Conservation (phyloP, 78 protist species). For the Pigoraptor vietnamica region DNA sequence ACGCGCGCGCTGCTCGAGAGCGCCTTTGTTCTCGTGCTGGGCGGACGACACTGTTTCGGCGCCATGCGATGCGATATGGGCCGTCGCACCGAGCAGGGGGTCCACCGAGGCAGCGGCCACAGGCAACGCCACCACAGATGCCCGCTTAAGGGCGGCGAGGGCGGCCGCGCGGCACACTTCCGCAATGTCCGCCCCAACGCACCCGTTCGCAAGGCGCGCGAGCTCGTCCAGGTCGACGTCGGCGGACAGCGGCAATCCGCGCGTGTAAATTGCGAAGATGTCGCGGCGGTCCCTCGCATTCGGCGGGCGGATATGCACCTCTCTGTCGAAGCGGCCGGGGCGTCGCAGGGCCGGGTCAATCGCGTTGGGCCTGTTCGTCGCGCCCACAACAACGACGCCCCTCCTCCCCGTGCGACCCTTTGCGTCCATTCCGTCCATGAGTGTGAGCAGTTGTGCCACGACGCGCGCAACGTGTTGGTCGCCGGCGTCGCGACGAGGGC, state of each 20-base stretch:
- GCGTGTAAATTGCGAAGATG: neutral
- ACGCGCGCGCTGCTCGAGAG: neutral
- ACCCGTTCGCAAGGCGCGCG: constrained; percentile 72
- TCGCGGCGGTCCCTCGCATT: neutral
- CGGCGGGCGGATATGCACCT: constrained; percentile 50
- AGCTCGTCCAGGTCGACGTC: constrained; percentile 11
- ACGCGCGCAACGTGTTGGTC: constrained; percentile 33
- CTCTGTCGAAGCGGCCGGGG: constrained; percentile 96
- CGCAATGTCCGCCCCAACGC: constrained; percentile 88
- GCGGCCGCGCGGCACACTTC: constrained; percentile 74
- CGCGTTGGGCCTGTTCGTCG: constrained; percentile 90
- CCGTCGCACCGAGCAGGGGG: neutral
- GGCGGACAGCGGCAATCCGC: neutral
- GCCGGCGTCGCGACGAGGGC: constrained; percentile 32
- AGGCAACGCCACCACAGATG: neutral
- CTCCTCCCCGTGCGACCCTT: neutral
- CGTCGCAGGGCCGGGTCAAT: constrained; percentile 72
- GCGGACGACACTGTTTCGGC: too few relatives aligned
- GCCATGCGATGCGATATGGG: neutral
- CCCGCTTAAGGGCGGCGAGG: constrained; percentile 54
- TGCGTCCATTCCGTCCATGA: constrained; percentile 86
- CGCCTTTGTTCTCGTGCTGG: too few relatives aligned
- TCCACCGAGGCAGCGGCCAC: neutral
- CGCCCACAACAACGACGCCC: constrained; percentile 91
- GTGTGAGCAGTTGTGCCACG: constrained; percentile 79